These are phyloP conservation scores for Macrophomina tecta DNA, from an alignment of 2,329 filamentous ascomycete species.

Conservation along the genomic window DNA sequence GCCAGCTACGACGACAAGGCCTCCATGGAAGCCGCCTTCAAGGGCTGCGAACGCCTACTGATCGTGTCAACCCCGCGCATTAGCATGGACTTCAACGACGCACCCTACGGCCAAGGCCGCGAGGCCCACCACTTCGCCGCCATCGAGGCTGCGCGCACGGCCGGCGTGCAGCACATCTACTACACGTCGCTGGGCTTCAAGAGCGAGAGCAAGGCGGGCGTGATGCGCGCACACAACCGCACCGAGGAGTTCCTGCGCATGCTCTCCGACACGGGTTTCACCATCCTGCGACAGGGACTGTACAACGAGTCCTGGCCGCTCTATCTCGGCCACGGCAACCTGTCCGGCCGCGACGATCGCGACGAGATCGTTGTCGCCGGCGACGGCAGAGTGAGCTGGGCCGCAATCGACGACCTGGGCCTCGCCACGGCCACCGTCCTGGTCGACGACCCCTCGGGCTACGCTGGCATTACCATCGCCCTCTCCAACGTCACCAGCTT, in stretches of 20 bases:
- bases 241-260: constrained; percentile 50
- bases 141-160: constrained; percentile 49
- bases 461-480: constrained; percentile 47
- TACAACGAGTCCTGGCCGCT: constrained; percentile 57
- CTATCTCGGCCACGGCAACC: constrained; percentile 53
- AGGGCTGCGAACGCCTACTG: constrained; percentile 50
- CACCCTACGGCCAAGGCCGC: constrained; percentile 49
- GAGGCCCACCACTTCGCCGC: constrained; percentile 53
- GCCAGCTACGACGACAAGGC: constrained; percentile 31
- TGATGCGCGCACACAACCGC: constrained; percentile 55
- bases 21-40: constrained; percentile 38
- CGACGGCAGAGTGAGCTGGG: constrained; percentile 52
- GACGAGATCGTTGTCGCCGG: constrained; percentile 49
- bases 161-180: constrained; percentile 53
- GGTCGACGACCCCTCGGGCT: constrained; percentile 36
- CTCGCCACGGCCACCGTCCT: constrained; percentile 51
- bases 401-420: constrained; percentile 51
- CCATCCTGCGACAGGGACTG: constrained; percentile 52
- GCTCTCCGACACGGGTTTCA: constrained; percentile 37
- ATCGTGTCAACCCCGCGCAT: constrained; percentile 53
- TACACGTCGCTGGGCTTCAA: constrained; percentile 53
- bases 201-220: constrained; percentile 48
- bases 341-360: constrained; percentile 42
- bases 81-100: constrained; percentile 51
- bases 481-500: constrained; percentile 41